Percentiles rank a stretch among this genome's conserved stretches.
Conservation (phyloP, 495 filamentous ascomycete species). For the Talaromyces stipitatus region DNA sequence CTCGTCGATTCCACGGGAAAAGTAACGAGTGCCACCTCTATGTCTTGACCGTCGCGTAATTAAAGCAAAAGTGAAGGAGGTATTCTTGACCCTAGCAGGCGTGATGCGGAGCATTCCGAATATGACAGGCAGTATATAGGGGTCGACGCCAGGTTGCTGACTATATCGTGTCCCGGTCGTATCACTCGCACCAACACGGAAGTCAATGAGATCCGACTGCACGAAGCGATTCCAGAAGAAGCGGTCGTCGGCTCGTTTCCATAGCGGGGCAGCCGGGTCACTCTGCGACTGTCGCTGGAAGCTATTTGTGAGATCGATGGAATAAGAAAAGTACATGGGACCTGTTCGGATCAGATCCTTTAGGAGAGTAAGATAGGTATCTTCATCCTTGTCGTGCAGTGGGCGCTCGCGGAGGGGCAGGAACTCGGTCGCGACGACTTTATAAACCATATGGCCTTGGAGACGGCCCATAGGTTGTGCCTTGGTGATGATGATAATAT, state of each 20-base stretch:
- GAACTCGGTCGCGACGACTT: slow-evolving; percentile 83
- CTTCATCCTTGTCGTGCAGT: slow-evolving; percentile 86
- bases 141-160: slow-evolving; percentile 70
- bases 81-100: slow-evolving; percentile 71
- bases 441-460: slow-evolving; percentile 90
- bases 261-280: slow-evolving; percentile 63
- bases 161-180: slow-evolving; percentile 45
- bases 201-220: slow-evolving; percentile 83
- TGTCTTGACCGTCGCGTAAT: slow-evolving; percentile 83
- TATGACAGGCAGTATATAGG: slow-evolving; percentile 90
- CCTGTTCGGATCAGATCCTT: slow-evolving; percentile 69
- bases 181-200: slow-evolving; percentile 48
- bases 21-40: slow-evolving; percentile 85
- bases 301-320: slow-evolving; percentile 86
- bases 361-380: slow-evolving; percentile 74
- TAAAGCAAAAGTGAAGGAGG: slow-evolving; percentile 73
- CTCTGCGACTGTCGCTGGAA: slow-evolving; percentile 83
- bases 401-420: slow-evolving; percentile 88
- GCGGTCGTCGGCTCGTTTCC: slow-evolving; percentile 88
- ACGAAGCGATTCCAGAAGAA: slow-evolving; percentile 99
- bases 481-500: slow-evolving; percentile 94
- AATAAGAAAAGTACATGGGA: slow-evolving; percentile 98
- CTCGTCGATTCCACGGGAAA: slow-evolving; percentile 88
- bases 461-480: slow-evolving; percentile 82
- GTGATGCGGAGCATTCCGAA: slow-evolving; percentile 89